These are phyloP conservation scores for Luffa acutangula DNA, from an alignment of 306 rosid genomes.

Conservation along the genomic window DNA sequence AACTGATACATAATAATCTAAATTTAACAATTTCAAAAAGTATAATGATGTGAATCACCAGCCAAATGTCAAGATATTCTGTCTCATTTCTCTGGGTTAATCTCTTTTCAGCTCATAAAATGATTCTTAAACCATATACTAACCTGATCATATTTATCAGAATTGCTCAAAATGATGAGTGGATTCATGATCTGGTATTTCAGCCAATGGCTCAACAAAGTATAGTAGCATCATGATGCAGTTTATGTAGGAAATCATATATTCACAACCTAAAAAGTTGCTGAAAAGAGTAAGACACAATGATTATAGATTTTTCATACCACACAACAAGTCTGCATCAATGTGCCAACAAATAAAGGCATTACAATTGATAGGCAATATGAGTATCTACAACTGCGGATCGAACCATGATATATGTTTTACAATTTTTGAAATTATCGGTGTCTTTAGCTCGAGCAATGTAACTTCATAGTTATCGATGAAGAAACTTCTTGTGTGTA, in stretches of 20 bases:
- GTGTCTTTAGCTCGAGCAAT: not conserved
- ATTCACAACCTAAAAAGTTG: not conserved
- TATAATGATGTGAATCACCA: not conserved
- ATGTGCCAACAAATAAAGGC: conserved; percentile 2
- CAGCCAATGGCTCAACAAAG: not conserved
- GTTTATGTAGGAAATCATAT: not conserved
- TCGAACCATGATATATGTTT: not conserved
- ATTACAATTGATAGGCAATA: not conserved
- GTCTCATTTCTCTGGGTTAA: not conserved
- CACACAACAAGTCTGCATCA: not conserved
- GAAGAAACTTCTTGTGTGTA: not conserved
- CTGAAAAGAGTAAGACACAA: not conserved
- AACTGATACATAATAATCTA: not conserved
- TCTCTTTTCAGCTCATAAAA: not conserved
- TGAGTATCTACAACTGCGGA: not conserved
- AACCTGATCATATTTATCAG: not conserved
- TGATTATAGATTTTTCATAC: not conserved
- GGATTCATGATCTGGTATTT: not conserved
- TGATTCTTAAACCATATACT: not conserved
- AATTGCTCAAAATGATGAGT: not conserved
- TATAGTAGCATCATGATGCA: conserved; percentile 2
- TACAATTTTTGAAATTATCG: not conserved
- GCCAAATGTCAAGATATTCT: not conserved
- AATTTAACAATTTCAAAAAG: not conserved
- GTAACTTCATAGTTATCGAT: not conserved